Base-by-base conservation (phyloP, 352 stramenopile genomes). In the Pythium aphanidermatum region DNA sequence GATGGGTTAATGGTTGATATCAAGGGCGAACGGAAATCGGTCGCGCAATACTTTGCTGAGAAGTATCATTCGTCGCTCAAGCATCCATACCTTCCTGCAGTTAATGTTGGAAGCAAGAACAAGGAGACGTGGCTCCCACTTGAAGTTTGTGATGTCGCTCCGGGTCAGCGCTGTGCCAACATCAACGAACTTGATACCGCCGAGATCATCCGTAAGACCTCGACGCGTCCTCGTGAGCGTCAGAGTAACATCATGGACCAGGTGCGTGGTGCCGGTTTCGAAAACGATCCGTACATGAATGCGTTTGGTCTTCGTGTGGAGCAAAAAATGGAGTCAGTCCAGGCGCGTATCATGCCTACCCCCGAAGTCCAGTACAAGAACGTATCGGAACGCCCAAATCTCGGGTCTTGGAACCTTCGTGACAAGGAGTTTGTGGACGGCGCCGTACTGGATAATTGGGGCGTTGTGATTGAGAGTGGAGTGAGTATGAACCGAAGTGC, bases 121-220 rank as follows among this genome's bases (percentile, higher is more conserved):
- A 68, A 63, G 31, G 41, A 67, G 4, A 76, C 65, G 17, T 95
- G 73, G 65, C 36, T 92, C 24, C 83, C 83, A 10, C 79, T 95
- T 13, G 83, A 95, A 47, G 26, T 93, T n/a, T 95, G 83, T 31
- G 59, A 83, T 34, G 74, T 90, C 8, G 67, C 75, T 0, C 65
- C 74, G 0, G 73, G 81, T 11, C 82, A 95, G 52, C 67, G 70
- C 19, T 86, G 82, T 28, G 37, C 72, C 0, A 83, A 84, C 33
- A 85, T 89, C 19, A 87, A 84, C 24, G 81, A 93, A 2, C 51
- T 75, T 19, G 74, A 95, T 43, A 91, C 79, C 19, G 74, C 80
- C 11, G 75, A 93, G 49, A 92, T 95, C 30, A 93, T 95, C 39
- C 26, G 35, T n/a, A 68, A 83, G 37, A 88, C 75, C 6, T 73